Evolutionary conservation across 805 yeast species (phyloP).

Genomic region (Starmerella lactis-condensi): DNA sequence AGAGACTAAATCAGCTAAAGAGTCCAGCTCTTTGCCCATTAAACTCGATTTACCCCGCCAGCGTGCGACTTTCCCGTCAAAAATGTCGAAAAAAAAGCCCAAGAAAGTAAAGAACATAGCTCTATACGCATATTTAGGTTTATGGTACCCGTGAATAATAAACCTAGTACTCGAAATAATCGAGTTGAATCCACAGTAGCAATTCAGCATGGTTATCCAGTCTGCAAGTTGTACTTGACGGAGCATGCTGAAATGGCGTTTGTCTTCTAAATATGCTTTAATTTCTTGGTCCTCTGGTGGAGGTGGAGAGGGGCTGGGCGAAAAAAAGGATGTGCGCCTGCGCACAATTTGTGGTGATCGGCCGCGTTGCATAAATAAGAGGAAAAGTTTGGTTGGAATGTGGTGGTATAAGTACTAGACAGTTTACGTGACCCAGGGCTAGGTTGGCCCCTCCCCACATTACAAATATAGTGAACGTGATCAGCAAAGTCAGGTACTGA

Average conservation of each 20-base stretch:
- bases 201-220: constrained; percentile 82
- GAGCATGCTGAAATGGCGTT: constrained; percentile 69
- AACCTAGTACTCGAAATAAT: constrained; percentile 71
- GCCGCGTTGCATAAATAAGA: constrained; percentile 8
- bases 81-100: constrained; percentile 87
- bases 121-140: constrained; percentile 43
- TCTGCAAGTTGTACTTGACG: constrained; percentile 75
- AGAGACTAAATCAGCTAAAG: constrained; percentile 83
- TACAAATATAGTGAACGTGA: no score
- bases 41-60: constrained; percentile 76
- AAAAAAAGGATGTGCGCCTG: constrained; percentile 22
- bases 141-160: constrained; percentile 47
- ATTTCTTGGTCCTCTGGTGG: constrained; percentile 33
- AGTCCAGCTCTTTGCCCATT: constrained; percentile 95
- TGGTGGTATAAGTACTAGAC: no score
- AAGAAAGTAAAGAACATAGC: constrained; percentile 79
- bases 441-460: no score
- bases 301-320: constrained; percentile 23
- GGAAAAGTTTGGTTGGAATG: no score
- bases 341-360: constrained; percentile 11
- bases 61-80: constrained; percentile 94
- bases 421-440: no score
- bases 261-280: constrained; percentile 61
- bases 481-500: no score
- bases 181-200: constrained; percentile 83